A percentile compares a stretch with the other conserved stretches of the same genome.
phyloP scores from a whole-genome alignment of 768 basidiomycete genomes.

The Pleurotus pulmonarius region DNA sequence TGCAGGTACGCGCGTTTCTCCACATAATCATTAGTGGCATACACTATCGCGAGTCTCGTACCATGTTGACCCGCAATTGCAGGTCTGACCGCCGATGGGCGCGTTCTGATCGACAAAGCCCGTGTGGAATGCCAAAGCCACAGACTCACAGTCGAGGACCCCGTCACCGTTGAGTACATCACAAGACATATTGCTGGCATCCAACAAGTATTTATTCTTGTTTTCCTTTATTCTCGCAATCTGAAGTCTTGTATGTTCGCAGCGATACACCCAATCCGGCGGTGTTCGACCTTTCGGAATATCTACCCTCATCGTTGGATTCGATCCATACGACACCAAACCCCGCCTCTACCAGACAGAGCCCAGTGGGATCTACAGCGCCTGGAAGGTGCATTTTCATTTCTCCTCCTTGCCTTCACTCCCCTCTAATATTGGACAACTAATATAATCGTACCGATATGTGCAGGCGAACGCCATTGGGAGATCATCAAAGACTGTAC shows the following conservation, averaged over 20 bases:
- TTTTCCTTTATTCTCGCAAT: not conserved
- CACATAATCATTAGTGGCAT: not conserved
- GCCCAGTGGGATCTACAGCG: slow-evolving; percentile 95
- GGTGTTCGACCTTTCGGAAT: slow-evolving; percentile 98
- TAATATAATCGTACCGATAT: not conserved
- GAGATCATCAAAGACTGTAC: slow-evolving; percentile 95
- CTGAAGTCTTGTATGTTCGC: not conserved
- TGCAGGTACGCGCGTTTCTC: slow-evolving; percentile 59
- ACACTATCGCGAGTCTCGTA: not conserved
- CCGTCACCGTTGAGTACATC: slow-evolving; percentile 97
- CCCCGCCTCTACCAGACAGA: slow-evolving; percentile 96
- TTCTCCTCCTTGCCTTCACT: not conserved
- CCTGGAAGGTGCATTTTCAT: slow-evolving; percentile 79
- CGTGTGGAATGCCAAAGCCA: slow-evolving; percentile 97
- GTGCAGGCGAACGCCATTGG: slow-evolving; percentile 94
- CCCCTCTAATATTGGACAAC: not conserved
- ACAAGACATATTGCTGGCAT: slow-evolving; percentile 98
- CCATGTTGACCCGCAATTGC: slow-evolving; percentile 9
- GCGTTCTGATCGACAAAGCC: slow-evolving; percentile 97
- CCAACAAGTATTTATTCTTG: slow-evolving; percentile 69
- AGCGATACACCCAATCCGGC: slow-evolving; percentile 98
- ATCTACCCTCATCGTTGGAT: slow-evolving; percentile 94
- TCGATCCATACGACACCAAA: slow-evolving; percentile 86
- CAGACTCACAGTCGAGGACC: slow-evolving; percentile 95
- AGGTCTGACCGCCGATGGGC: slow-evolving; percentile 97